phyloP scores from a whole-genome alignment of 495 filamentous ascomycete genomes.

The Aspergillus ellipticus region DNA sequence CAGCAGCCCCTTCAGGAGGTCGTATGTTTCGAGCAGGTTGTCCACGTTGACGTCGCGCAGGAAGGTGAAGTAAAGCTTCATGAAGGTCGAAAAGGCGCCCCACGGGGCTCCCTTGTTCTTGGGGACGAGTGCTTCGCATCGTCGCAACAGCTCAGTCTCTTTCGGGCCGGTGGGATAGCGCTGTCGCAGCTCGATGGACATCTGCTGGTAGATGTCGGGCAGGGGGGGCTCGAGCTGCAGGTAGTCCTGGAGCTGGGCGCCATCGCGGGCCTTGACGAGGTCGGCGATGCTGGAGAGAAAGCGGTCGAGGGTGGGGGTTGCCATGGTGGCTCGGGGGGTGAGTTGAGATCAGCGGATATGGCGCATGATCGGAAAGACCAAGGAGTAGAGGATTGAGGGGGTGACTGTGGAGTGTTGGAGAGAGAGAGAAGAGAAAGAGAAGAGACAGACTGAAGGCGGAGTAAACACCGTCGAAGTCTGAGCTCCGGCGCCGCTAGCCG shows the following conservation, averaged over 20 bases:
- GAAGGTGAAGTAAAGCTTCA: conserved; percentile 74
- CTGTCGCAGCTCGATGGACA: conserved; percentile 61
- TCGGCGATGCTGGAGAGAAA: conserved; percentile 53
- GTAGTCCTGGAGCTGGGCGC: conserved; percentile 51
- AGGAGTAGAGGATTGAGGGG: not conserved
- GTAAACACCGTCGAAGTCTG: not conserved
- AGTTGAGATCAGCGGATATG: not conserved
- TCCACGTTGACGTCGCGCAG: conserved; percentile 73
- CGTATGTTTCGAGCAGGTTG: conserved; percentile 71
- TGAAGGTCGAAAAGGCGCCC: conserved; percentile 70
- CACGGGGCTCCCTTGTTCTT: conserved; percentile 60
- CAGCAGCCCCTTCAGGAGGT: conserved; percentile 64
- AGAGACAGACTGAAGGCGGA: too few relatives aligned
- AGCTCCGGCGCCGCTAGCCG: too few relatives aligned
- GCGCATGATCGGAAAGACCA: not conserved
- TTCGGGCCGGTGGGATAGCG: conserved; percentile 48
- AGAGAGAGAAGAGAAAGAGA: not conserved
- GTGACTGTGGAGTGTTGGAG: not conserved
- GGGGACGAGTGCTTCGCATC: conserved; percentile 54
- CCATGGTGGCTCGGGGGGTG: conserved; percentile 20
- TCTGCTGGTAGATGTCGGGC: conserved; percentile 60
- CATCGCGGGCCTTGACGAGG: conserved; percentile 53
- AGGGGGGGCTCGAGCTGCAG: conserved; percentile 64
- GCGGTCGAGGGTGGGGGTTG: conserved; percentile 48
- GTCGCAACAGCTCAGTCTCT: conserved; percentile 54